Percentiles rank a stretch among this genome's conserved stretches.
Evolutionary conservation across 371 early-diverging fungal genomes (phyloP).

Genomic region (Globomyces sp.): DNA sequence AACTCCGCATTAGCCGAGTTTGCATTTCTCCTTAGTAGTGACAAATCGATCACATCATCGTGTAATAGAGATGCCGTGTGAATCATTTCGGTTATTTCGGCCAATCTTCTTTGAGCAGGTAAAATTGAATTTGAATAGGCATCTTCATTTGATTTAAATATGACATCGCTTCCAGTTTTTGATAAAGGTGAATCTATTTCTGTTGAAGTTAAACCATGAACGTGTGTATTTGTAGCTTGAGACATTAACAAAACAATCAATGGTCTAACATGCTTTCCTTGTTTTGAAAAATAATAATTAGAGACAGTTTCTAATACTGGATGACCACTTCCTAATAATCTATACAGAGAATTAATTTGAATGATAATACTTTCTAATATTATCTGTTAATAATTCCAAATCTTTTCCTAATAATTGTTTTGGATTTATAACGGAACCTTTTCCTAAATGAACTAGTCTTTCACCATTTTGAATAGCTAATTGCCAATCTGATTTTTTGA

Average conservation of each 20-base stretch:
- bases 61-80: constrained; percentile 94
- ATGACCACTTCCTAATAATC: constrained; percentile 77
- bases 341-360: background rate
- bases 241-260: constrained; percentile 85
- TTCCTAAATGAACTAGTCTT: constrained; percentile 28
- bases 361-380: constrained; percentile 59
- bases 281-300: constrained; percentile 83
- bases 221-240: constrained; percentile 67
- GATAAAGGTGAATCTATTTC: constrained; percentile 38
- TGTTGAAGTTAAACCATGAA: constrained; percentile 39
- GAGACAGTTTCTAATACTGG: constrained; percentile 85
- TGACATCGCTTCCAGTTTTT: constrained; percentile 1
- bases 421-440: constrained; percentile 42
- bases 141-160: background rate
- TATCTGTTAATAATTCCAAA: constrained; percentile 77
- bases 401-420: constrained; percentile 69
- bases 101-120: constrained; percentile 86
- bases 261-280: constrained; percentile 92
- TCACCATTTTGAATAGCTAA: constrained; percentile 36
- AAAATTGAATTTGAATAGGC: constrained; percentile 47
- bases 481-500: constrained; percentile 26
- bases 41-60: constrained; percentile 85
- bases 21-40: constrained; percentile 66
- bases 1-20: constrained; percentile 80
- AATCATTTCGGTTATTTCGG: constrained; percentile 96